Evolutionary conservation across 23 red algal genomes (phyloP), one percentile per base, ranked within the genome.

Genomic region (Agarophyton chilense): DNA sequence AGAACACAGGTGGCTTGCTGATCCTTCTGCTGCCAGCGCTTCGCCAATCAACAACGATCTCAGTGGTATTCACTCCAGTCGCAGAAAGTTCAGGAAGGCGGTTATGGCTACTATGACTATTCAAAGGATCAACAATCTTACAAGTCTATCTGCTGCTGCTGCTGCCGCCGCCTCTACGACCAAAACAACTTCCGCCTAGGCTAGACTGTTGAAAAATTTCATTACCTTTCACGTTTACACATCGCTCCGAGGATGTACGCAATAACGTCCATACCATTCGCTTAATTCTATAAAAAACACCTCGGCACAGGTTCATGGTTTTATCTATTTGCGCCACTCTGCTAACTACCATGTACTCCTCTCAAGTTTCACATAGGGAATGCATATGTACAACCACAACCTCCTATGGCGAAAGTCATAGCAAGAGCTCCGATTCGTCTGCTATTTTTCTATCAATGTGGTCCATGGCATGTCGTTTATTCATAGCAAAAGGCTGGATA

Each of bases 1-100:
- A 64, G 56, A 93, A 52, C 96, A 98, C 65, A 86, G 63, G 75
- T 98, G 92, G 92, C 66, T 97, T 7, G 77, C 77, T 22, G 92
- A 86, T 73, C 92, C 92, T 1, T 61, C 40, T 18, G 54, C 81
- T 21, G 64, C 53, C 33, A 90, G 92, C 43, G 45, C 70, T 10
- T 52, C 54, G 21, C 92, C 92, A 26, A 84, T 95, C 79, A 81
- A 81, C 38, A 95, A 95, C 52, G 92, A 95, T 56, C 77, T 95
- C 67, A 86, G 83, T 46, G 92, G 78, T n/a, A 86, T 95, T 47
- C 92, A 95, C 51, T 89, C 82, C 22, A 80, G 78, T 77, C 56
- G 86, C 50, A 78, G 92, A 58, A 95, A 95, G 76, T 95, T 95
- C 46, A 78, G 92, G 53, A 86, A 77, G 52, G 92, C 92, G 31